phyloP scores from a whole-genome alignment of 208 protist genomes.

The Polymyxa betae region DNA sequence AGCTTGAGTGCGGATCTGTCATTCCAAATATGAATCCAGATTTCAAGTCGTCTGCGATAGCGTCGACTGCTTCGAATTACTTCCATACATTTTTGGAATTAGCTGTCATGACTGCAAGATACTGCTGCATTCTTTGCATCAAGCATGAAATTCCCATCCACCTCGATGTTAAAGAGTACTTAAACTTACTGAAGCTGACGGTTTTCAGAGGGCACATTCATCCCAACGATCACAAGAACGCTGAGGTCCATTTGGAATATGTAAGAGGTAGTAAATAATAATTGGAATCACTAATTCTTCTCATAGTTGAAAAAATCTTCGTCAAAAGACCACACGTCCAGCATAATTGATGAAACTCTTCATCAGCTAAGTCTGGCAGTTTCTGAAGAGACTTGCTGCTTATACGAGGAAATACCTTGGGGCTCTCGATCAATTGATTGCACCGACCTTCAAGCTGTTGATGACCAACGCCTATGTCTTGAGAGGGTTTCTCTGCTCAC shows the following conservation, averaged over 20 bases:
- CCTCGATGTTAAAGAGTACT: background rate
- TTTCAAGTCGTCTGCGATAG: background rate
- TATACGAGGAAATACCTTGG: constrained; percentile 39
- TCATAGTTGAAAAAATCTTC: background rate
- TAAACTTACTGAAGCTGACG: constrained; percentile 16
- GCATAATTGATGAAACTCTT: background rate
- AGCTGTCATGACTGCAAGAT: background rate
- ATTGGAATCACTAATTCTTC: background rate
- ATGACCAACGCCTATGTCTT: background rate
- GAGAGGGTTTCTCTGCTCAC: background rate
- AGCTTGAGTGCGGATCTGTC: background rate
- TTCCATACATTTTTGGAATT: background rate
- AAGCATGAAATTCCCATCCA: background rate
- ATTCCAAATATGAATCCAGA: background rate
- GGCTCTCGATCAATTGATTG: background rate
- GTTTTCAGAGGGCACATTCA: background rate
- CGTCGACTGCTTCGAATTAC: background rate
- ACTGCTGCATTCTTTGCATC: background rate
- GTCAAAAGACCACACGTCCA: background rate
- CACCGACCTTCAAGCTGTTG: background rate
- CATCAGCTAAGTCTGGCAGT: background rate
- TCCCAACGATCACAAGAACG: background rate
- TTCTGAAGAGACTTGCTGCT: background rate
- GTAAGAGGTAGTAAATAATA: background rate
- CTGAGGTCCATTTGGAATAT: background rate